phyloP scores from a whole-genome alignment of 768 basidiomycete species.

The Russula sp. region DNA sequence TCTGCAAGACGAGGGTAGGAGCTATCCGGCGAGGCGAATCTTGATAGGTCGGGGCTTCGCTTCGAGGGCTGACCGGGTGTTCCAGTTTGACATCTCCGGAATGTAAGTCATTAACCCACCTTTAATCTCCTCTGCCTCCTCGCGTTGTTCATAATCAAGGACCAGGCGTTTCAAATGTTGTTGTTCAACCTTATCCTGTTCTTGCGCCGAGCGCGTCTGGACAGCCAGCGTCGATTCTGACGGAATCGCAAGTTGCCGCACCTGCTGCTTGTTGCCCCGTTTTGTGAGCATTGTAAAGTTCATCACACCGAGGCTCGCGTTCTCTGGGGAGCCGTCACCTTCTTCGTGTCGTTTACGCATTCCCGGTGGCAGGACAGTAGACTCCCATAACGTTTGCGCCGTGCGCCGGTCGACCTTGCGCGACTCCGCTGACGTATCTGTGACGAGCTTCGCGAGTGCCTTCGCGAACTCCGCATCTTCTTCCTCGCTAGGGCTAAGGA shows the following conservation, averaged over 20 bases:
- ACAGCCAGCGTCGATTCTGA: constrained; percentile 81
- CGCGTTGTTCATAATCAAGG: constrained; percentile 82
- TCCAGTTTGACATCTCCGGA: neutral
- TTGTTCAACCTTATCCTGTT: constrained; percentile 93
- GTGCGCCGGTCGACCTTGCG: constrained; percentile 86
- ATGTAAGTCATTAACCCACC: constrained; percentile 33
- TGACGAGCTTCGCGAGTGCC: constrained; percentile 92
- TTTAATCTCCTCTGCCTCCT: constrained; percentile 78
- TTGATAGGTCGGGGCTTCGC: constrained; percentile 65
- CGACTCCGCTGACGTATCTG: constrained; percentile 75
- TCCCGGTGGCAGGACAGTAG: constrained; percentile 64
- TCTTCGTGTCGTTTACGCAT: constrained; percentile 61
- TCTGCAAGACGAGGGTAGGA: neutral
- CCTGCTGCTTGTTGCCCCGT: constrained; percentile 89
- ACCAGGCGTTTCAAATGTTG: constrained; percentile 96
- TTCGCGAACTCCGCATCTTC: constrained; percentile 91
- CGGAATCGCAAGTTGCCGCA: constrained; percentile 86
- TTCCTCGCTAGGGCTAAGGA: constrained; percentile 77
- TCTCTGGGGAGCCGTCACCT: constrained; percentile 44
- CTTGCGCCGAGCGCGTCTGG: constrained; percentile 84
- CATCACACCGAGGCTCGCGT: constrained; percentile 49
- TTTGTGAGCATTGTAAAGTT: constrained; percentile 90
- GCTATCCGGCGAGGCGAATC: constrained; percentile 67
- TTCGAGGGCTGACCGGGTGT: constrained; percentile 47
- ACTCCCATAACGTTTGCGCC: constrained; percentile 83